These are phyloP conservation scores for Furcasterigmium sp. DNA, from an alignment of 2,329 filamentous ascomycete genomes.

Conservation along the genomic window DNA sequence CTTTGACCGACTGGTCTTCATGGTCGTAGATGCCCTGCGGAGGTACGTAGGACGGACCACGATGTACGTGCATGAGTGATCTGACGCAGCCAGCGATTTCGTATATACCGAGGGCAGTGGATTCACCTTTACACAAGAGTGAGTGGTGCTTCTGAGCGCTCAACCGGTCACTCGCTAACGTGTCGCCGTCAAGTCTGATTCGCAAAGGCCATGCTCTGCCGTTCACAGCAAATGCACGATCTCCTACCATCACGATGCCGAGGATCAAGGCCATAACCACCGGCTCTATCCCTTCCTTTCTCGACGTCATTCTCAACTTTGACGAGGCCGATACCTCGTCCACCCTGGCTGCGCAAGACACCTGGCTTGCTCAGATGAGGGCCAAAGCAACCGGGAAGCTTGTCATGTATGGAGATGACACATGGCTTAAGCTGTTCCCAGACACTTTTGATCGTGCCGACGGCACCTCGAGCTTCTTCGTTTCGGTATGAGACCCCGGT, in stretches of 20 bases:
- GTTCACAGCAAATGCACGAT: conserved; percentile 93
- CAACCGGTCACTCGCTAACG: not conserved
- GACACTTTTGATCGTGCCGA: conserved; percentile 80
- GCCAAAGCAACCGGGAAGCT: conserved; percentile 66
- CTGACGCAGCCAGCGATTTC: conserved; percentile 65
- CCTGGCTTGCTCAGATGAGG: conserved; percentile 92
- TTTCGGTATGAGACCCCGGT: conserved; percentile 64
- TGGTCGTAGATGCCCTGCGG: conserved; percentile 93
- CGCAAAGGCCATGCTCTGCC: conserved; percentile 77
- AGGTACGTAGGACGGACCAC: conserved; percentile 48
- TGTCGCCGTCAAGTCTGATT: conserved; percentile 59
- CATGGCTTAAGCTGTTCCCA: conserved; percentile 96
- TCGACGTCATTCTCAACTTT: conserved; percentile 95
- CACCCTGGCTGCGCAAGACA: conserved; percentile 82
- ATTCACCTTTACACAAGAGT: conserved; percentile 87
- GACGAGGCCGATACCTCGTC: conserved; percentile 91
- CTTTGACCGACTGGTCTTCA: conserved; percentile 90
- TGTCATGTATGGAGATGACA: conserved; percentile 96
- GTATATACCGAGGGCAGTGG: conserved; percentile 78
- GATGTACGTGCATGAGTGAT: too few species aligned
- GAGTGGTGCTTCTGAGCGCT: conserved; percentile 16
- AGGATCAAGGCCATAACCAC: conserved; percentile 96
- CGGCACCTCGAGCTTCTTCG: conserved; percentile 96
- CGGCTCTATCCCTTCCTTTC: conserved; percentile 94
- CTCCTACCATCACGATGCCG: conserved; percentile 97